Evolutionary conservation across 495 filamentous ascomycete genomes (phyloP).

Genomic region (Hypoxylon trugodes): DNA sequence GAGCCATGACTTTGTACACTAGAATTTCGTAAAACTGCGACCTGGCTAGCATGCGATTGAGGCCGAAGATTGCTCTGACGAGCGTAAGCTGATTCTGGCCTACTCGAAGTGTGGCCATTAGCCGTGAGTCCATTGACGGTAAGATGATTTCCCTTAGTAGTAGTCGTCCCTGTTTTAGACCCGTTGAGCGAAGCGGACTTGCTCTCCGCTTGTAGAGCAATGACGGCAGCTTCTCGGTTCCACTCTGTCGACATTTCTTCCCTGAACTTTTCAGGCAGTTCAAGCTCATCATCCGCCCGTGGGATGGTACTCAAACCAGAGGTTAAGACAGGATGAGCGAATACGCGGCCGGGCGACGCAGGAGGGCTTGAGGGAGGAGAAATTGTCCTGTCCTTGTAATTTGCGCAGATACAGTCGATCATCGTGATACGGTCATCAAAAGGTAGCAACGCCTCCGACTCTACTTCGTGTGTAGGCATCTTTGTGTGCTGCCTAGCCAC

Average conservation of each 20-base stretch:
- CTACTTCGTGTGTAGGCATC: constrained; percentile 58
- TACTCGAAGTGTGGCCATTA: constrained; percentile 50
- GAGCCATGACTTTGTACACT: constrained; percentile 59
- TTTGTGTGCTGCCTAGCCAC: constrained; percentile 54
- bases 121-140: constrained; percentile 61
- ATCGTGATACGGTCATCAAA: constrained; percentile 72
- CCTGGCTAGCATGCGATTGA: constrained; percentile 48
- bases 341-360: constrained; percentile 71
- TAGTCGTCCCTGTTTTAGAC: constrained; percentile 69
- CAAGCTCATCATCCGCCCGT: constrained; percentile 45
- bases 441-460: constrained; percentile 67
- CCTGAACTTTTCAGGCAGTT: constrained; percentile 61
- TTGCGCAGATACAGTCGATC: constrained; percentile 73
- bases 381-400: constrained; percentile 65
- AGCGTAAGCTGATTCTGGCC: constrained; percentile 50
- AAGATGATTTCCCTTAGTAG: constrained; percentile 62
- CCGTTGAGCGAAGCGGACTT: constrained; percentile 76
- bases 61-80: constrained; percentile 54
- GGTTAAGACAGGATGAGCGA: constrained; percentile 67
- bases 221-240: constrained; percentile 75
- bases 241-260: constrained; percentile 76
- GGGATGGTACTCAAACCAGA: constrained; percentile 51
- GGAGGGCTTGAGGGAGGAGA: constrained; percentile 75
- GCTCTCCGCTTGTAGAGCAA: constrained; percentile 71
- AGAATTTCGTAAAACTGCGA: constrained; percentile 48